Evolutionary conservation across 1,139 yeast species (phyloP).

Genomic region (Yamadazyma blattariae): DNA sequence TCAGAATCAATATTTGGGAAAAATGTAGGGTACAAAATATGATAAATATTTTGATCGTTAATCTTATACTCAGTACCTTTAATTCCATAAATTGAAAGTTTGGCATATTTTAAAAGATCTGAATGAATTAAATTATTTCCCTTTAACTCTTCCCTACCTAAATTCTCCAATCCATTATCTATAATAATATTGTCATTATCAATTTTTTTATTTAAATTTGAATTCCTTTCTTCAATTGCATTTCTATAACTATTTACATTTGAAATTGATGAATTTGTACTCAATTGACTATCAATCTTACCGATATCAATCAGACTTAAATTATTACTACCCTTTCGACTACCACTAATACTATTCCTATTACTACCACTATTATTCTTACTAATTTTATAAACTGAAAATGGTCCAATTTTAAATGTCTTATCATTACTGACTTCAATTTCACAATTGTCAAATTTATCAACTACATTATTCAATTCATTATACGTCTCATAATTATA

Average conservation of each 20-base stretch:
- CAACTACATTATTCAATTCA: constrained; percentile 25
- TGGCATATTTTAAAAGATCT: constrained; percentile 35
- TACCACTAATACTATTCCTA: too few species aligned
- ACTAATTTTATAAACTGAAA: constrained; percentile 11
- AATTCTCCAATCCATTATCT: too few species aligned
- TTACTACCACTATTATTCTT: too few species aligned
- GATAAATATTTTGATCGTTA: constrained; percentile 44
- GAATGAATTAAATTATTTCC: constrained; percentile 29
- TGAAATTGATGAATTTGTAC: too few species aligned
- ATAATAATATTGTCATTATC: too few species aligned
- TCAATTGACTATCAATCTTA: too few species aligned
- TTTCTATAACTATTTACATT: too few species aligned
- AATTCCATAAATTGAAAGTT: constrained; percentile 40
- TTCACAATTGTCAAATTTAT: constrained; percentile 28
- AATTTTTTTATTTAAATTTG: too few species aligned
- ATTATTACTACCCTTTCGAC: too few species aligned
- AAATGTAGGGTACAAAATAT: constrained; percentile 46
- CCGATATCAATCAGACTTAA: too few species aligned
- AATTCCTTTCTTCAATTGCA: too few species aligned
- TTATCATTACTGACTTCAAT: constrained; percentile 8
- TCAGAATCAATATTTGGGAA: constrained; percentile 46
- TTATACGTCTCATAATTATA: constrained; percentile 33
- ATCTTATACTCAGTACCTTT: constrained; percentile 39
- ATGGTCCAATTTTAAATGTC: constrained; percentile 30
- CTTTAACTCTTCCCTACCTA: neutral